Percentiles rank a stretch among this genome's conserved stretches.
phyloP scores from a whole-genome alignment of 495 filamentous ascomycete species.

The Parmelia sp. region DNA sequence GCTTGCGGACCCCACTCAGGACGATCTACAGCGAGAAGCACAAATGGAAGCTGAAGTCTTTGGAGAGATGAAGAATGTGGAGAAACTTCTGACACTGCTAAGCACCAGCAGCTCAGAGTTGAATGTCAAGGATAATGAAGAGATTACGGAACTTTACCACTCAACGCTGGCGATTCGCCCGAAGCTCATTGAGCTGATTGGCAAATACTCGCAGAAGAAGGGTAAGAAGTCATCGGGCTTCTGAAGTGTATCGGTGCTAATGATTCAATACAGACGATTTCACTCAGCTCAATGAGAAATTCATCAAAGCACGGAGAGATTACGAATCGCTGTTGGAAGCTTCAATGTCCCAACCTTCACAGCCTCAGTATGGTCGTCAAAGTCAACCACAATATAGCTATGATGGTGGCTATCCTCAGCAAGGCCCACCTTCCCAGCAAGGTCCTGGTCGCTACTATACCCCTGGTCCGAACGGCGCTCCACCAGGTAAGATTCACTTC shows the following conservation, averaged over 20 bases:
- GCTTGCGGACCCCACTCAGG: slow-evolving; percentile 83
- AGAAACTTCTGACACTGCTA: slow-evolving; percentile 87
- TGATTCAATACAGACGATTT: slow-evolving; percentile 67
- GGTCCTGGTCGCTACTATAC: slow-evolving; percentile 68
- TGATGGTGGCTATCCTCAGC: slow-evolving; percentile 41
- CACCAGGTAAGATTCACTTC: slow-evolving; percentile 1
- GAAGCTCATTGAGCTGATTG: slow-evolving; percentile 96
- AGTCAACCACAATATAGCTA: slow-evolving; percentile 60
- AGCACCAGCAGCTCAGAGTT: slow-evolving; percentile 91
- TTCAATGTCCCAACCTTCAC: slow-evolving; percentile 85
- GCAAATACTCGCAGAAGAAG: slow-evolving; percentile 99
- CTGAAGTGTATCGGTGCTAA: slow-evolving; percentile 7
- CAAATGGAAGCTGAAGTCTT: slow-evolving; percentile 98
- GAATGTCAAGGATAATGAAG: slow-evolving; percentile 81
- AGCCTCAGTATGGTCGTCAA: slow-evolving; percentile 60
- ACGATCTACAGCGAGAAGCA: slow-evolving; percentile 91
- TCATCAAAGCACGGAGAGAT: slow-evolving; percentile 95
- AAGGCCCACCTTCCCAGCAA: slow-evolving; percentile 50
- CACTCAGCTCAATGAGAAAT: slow-evolving; percentile 96
- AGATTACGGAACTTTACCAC: slow-evolving; percentile 90
- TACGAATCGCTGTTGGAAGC: slow-evolving; percentile 94
- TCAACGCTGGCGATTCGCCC: slow-evolving; percentile 89
- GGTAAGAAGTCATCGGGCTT: slow-evolving; percentile 44
- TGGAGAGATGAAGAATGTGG: slow-evolving; percentile 96
- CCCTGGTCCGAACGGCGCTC: slow-evolving; percentile 38